Conservation (phyloP, 495 filamentous ascomycete genomes). For the Penicillium turbatum region DNA sequence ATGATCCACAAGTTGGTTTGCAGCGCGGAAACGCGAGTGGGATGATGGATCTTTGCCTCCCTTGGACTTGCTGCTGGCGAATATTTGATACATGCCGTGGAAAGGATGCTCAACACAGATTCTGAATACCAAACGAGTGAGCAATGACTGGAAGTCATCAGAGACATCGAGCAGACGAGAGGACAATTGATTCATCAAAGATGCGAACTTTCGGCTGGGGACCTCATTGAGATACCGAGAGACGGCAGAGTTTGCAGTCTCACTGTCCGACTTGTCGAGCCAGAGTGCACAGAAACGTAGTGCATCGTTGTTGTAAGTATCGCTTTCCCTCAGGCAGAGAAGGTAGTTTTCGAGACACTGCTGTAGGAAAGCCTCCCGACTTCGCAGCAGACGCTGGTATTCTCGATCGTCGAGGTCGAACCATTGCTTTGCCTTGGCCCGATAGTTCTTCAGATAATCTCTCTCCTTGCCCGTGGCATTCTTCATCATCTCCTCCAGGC, state of each 20-base stretch:
- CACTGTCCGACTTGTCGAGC: conserved; percentile 73
- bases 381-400: conserved; percentile 69
- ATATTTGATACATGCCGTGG: conserved; percentile 95
- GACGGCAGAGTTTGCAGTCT: conserved; percentile 73
- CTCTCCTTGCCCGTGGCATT: conserved; percentile 48
- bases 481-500: conserved; percentile 57
- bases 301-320: conserved; percentile 82
- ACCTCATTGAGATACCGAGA: conserved; percentile 63
- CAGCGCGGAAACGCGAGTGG: conserved; percentile 66
- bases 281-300: conserved; percentile 94
- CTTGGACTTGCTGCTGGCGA: conserved; percentile 66
- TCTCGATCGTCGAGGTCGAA: conserved; percentile 83
- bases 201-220: conserved; percentile 84
- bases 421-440: conserved; percentile 76
- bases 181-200: conserved; percentile 92
- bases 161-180: conserved; percentile 73
- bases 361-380: conserved; percentile 72
- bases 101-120: conserved; percentile 92
- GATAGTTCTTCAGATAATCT: conserved; percentile 41
- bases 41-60: conserved; percentile 67
- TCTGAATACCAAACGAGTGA: conserved; percentile 65
- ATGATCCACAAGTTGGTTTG: conserved; percentile 56
- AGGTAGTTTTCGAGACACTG: conserved; percentile 95
- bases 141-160: conserved; percentile 67
- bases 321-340: conserved; percentile 72